Evolutionary conservation across 2,329 filamentous ascomycete species (phyloP).

Genomic region (Teratosphaeria destructans): DNA sequence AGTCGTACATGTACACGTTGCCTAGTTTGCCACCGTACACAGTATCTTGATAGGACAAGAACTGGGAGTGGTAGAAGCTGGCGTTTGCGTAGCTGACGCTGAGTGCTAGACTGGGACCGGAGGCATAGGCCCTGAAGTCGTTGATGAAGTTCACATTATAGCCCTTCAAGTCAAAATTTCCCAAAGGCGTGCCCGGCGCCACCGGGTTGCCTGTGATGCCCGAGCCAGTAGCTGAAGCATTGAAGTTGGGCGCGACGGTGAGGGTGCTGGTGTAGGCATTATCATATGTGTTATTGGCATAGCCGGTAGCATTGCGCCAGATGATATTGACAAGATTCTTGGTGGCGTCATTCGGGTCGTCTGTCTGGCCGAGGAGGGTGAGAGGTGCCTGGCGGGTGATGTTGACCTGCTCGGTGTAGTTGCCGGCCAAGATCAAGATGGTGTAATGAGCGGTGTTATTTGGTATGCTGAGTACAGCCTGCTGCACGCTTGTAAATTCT

Average conservation of each 20-base stretch:
- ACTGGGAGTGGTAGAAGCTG: slow-evolving; percentile 56
- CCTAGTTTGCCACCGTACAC: slow-evolving; percentile 58
- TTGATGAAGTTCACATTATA: slow-evolving; percentile 61
- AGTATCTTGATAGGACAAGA: slow-evolving; percentile 60
- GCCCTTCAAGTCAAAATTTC: slow-evolving; percentile 51
- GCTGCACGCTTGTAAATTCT: slow-evolving; percentile 33
- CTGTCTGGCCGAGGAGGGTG: slow-evolving; percentile 50
- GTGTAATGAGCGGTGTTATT: slow-evolving; percentile 37
- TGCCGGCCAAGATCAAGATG: slow-evolving; percentile 51
- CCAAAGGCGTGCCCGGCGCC: slow-evolving; percentile 51
- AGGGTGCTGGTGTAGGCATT: slow-evolving; percentile 54
- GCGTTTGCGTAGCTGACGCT: slow-evolving; percentile 54
- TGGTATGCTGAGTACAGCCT: slow-evolving; percentile 38
- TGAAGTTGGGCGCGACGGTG: slow-evolving; percentile 53
- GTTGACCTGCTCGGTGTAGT: slow-evolving; percentile 56
- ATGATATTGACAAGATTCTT: slow-evolving; percentile 46
- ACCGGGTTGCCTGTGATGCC: slow-evolving; percentile 54
- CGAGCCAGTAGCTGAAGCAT: slow-evolving; percentile 51
- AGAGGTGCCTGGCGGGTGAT: slow-evolving; percentile 52
- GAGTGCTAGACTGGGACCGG: slow-evolving; percentile 50
- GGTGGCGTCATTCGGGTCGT: slow-evolving; percentile 35
- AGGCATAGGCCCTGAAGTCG: slow-evolving; percentile 41
- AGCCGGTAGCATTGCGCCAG: slow-evolving; percentile 47
- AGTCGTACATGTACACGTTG: slow-evolving; percentile 54
- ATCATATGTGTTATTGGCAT: slow-evolving; percentile 36